Base-by-base conservation (phyloP, 2,329 filamentous ascomycete genomes). In the Colletotrichum melonis region DNA sequence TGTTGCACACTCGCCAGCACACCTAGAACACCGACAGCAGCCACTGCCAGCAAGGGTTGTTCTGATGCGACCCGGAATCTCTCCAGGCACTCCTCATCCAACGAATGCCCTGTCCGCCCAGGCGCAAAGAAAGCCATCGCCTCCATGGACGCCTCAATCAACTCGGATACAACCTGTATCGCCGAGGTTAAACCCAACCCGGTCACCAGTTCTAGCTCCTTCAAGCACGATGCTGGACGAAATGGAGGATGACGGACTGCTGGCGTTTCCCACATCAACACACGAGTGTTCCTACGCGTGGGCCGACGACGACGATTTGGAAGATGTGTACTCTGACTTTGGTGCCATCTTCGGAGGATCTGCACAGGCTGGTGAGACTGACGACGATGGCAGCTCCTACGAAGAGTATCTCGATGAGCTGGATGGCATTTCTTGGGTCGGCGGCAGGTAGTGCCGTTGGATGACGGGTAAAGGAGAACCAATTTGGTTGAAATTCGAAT, bases 321-420 rank as follows among this genome's bases (percentile, higher is more conserved):
- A 87, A 26, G 84, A 87, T 46, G 86, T 90, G 52, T 90, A 90
- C 73, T 87, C 87, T 14, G 88, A 90, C 73, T 90, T 90, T 72
- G 84, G 86, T 5, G 83, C 87, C 30, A 81, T 89, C 4, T 89
- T 90, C 74, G 84, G 84, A 3, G 81, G 81, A 1, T 78, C 76
- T 1, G 76, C 71, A 0, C 75, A 75, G 9, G 77, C 76, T 2
- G 78, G 76, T 5, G 76, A 79, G 3, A 42, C 63, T 4, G 81
- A 80, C 5, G 82, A 84, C 1, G 84, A 85, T 3, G 84, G 84
- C 22, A 81, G 86, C 67, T 86, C 84, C 30, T 87, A 87, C 67
- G 88, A 90, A 77, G 88, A 89, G 76, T 89, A 87, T 76, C 82
- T 90, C 76, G 88, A 90, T 75, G 88, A 89, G 73, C 77, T 90